phyloP scores from a whole-genome alignment of 1,284 basidiomycete genomes.

The Irpex lacteus region DNA sequence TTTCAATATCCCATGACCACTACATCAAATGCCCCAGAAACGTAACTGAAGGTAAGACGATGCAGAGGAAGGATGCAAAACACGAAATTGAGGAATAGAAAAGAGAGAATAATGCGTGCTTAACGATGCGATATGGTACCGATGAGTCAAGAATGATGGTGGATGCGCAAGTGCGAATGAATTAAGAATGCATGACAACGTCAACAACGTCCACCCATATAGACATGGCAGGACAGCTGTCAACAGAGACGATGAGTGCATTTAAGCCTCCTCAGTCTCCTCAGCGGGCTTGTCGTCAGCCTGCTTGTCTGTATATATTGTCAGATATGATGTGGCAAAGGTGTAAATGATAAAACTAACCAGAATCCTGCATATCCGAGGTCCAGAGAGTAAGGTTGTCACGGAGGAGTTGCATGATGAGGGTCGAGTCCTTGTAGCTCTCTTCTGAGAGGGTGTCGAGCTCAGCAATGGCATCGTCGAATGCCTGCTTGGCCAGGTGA shows the following conservation, averaged over 20 bases:
- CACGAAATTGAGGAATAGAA: conserved; percentile 5
- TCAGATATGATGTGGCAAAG: not conserved
- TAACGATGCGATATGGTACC: conserved; percentile 18
- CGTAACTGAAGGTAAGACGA: not conserved
- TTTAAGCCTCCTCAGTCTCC: conserved; percentile 29
- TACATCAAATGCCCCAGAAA: conserved; percentile 3
- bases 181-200: conserved; percentile 19
- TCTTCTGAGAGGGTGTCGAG: conserved; percentile 99
- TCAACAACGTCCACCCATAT: conserved; percentile 18
- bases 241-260: conserved; percentile 10
- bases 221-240: conserved; percentile 4
- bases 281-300: conserved; percentile 66
- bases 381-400: conserved; percentile 99
- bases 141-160: conserved; percentile 12
- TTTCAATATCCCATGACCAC: conserved; percentile 1
- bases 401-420: conserved; percentile 99
- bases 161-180: conserved; percentile 13
- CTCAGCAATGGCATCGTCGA: conserved; percentile 99
- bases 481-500: conserved; percentile 99
- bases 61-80: not conserved
- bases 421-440: conserved; percentile 98
- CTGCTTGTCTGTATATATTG: conserved; percentile 49
- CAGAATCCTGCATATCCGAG: conserved; percentile 92
- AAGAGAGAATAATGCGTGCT: conserved; percentile 12
- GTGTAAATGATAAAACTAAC: conserved; percentile 39